Evolutionary conservation across 176 grass and related monocot genomes (phyloP).

Genomic region (Hordeum marinum): DNA sequence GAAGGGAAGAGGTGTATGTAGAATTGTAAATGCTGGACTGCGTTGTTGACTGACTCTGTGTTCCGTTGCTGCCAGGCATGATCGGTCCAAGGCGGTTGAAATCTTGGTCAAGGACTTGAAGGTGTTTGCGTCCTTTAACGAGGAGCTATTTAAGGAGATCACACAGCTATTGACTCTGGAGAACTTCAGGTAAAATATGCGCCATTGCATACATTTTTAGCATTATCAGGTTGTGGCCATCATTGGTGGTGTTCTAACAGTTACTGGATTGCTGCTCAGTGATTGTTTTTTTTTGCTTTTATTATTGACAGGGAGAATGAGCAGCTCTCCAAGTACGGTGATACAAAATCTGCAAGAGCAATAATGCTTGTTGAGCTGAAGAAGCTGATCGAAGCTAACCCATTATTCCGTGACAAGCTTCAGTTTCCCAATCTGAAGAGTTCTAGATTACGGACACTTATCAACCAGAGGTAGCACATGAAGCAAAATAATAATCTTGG

Average conservation of each 20-base stretch:
- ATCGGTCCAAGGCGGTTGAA: slow-evolving; percentile 94
- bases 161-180: slow-evolving; percentile 93
- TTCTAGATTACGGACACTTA: slow-evolving; percentile 92
- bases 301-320: slow-evolving; percentile 78
- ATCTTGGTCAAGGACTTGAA: slow-evolving; percentile 98
- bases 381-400: slow-evolving; percentile 97
- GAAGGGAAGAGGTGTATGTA: background rate
- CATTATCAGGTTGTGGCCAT: background rate
- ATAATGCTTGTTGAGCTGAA: slow-evolving; percentile 99
- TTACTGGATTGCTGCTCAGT: slow-evolving; percentile 16
- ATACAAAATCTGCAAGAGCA: slow-evolving; percentile 93
- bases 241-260: background rate
- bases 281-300: slow-evolving; percentile 4
- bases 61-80: slow-evolving; percentile 58
- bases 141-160: slow-evolving; percentile 97
- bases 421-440: slow-evolving; percentile 94
- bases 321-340: slow-evolving; percentile 98
- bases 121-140: slow-evolving; percentile 95
- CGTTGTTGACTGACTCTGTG: background rate
- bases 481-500: background rate
- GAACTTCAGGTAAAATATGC: slow-evolving; percentile 76
- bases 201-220: background rate
- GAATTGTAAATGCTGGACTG: background rate
- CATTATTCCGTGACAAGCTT: slow-evolving; percentile 95
- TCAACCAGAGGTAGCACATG: slow-evolving; percentile 84